Conservation (phyloP, 2,329 filamentous ascomycete genomes). For the Fusarium coffeatum region DNA sequence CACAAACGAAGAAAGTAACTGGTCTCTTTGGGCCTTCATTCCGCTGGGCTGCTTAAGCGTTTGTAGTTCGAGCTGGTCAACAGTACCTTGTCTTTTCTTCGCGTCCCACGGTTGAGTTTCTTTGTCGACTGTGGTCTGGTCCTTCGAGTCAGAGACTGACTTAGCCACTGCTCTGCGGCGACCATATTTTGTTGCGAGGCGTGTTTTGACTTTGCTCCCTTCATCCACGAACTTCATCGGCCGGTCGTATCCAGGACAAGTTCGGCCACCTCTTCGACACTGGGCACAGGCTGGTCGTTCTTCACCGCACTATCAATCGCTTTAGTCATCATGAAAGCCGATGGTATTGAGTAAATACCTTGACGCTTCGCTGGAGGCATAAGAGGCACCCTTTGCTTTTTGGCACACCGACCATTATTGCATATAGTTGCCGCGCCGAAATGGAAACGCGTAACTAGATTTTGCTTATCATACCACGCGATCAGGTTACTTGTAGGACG, state of each 20-base stretch:
- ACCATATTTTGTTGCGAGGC: not conserved
- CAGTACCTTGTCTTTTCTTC: no score
- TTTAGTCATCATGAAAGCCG: not conserved
- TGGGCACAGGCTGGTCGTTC: not conserved
- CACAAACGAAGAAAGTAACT: no score
- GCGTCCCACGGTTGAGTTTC: no score
- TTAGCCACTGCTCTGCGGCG: not conserved
- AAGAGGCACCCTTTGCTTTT: not conserved
- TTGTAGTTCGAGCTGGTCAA: no score
- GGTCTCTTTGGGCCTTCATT: no score
- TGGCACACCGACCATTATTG: not conserved
- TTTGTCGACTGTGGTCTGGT: no score
- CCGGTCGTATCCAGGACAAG: not conserved
- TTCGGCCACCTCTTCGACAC: not conserved
- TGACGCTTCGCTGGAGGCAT: not conserved
- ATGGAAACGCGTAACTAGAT: no score
- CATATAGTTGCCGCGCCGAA: no score
- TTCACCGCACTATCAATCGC: not conserved
- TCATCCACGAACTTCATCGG: slow-evolving; percentile 1
- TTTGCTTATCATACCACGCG: accelerated
- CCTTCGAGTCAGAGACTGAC: no score
- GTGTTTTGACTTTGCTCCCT: not conserved
- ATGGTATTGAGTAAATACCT: not conserved
- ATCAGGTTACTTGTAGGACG: no score
- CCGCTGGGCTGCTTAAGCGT: no score